These are phyloP conservation scores for Sarocladium strictum DNA, from an alignment of 2,329 filamentous ascomycete genomes.

Conservation along the genomic window DNA sequence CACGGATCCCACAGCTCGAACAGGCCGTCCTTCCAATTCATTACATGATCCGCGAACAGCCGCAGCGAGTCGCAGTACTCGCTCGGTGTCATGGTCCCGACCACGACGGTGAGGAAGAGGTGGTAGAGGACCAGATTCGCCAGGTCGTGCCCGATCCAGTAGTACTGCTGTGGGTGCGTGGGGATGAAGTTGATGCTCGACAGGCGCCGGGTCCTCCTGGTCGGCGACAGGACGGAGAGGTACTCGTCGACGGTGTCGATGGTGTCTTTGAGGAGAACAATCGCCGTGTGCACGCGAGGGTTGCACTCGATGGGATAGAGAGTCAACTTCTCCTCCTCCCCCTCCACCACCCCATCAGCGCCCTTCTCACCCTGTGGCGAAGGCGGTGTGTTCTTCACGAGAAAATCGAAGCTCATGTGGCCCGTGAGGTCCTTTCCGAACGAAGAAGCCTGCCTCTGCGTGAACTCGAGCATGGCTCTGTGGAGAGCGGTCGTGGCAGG, in stretches of 20 bases:
- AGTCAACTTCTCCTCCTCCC: conserved; percentile 20
- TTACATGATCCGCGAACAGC: conserved; percentile 28
- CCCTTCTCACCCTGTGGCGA: not conserved
- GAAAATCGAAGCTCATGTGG: conserved; percentile 67
- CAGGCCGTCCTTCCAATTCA: conserved; percentile 48
- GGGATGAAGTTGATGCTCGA: conserved; percentile 16
- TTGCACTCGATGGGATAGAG: conserved; percentile 68
- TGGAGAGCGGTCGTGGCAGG: conserved; percentile 47
- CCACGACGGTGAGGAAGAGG: conserved; percentile 26
- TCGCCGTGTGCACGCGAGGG: conserved; percentile 62
- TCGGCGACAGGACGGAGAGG: conserved; percentile 35
- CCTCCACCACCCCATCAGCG: not conserved
- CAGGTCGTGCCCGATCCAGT: conserved; percentile 65
- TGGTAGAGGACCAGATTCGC: conserved; percentile 44
- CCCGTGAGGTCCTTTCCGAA: conserved; percentile 53
- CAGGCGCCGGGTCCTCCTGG: not conserved
- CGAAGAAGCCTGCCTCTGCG: conserved; percentile 46
- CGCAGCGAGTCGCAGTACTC: conserved; percentile 19
- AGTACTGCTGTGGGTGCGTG: conserved; percentile 29
- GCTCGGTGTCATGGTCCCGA: conserved; percentile 15
- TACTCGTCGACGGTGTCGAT: conserved; percentile 46
- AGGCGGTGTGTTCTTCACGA: conserved; percentile 34
- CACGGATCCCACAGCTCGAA: conserved; percentile 50
- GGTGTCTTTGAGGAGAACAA: conserved; percentile 50
- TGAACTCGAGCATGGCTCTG: conserved; percentile 59